phyloP scores from a whole-genome alignment of 2,329 filamentous ascomycete genomes.

The Penicillium fuscoglaucum region DNA sequence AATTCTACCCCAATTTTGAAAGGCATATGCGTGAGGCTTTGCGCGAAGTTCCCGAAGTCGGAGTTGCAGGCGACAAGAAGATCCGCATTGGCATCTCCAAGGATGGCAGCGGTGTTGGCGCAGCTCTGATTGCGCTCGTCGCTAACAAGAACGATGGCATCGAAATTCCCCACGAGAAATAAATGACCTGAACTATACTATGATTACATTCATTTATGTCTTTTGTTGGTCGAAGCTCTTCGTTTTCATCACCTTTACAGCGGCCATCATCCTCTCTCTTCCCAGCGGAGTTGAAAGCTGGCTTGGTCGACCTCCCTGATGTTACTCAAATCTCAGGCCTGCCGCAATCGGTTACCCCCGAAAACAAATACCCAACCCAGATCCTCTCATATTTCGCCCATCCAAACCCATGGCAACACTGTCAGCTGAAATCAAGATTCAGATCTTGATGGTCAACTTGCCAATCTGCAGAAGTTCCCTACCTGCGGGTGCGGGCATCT shows the following conservation, averaged over 20 bases:
- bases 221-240: background rate
- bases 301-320: background rate
- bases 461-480: background rate
- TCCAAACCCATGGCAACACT: constrained; percentile 1
- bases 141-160: constrained; percentile 55
- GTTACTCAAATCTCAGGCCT: background rate
- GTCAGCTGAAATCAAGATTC: constrained; percentile 10
- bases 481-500: background rate
- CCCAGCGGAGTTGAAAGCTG: background rate
- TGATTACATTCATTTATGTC: background rate
- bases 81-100: constrained; percentile 95
- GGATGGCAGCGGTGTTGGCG: constrained; percentile 93
- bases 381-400: background rate
- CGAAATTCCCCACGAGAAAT: constrained; percentile 16
- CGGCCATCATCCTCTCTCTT: background rate
- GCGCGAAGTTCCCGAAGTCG: constrained; percentile 73
- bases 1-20: constrained; percentile 93
- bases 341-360: background rate
- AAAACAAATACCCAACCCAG: constrained; percentile 8
- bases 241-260: background rate
- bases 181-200: constrained; percentile 1
- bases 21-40: constrained; percentile 84
- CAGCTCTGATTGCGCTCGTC: constrained; percentile 89
- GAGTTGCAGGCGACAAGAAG: constrained; percentile 73
- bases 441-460: constrained; percentile 1